Conservation (phyloP, 179 eudicot genomes). For the Silene coronaria region DNA sequence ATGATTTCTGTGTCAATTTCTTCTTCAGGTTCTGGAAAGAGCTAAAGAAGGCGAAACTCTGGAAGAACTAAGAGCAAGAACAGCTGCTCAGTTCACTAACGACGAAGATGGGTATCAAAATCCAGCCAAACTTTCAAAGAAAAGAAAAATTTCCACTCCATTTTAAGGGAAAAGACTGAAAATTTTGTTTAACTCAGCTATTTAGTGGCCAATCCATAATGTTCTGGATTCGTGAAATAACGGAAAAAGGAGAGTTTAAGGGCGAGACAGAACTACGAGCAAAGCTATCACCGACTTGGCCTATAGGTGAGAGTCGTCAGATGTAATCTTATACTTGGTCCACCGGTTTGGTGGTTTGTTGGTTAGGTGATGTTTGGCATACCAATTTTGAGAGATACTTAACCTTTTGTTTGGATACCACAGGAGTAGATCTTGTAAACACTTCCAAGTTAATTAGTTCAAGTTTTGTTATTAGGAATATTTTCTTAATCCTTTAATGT, state of each 20-base stretch:
- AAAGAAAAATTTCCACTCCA: slow-evolving; percentile 33
- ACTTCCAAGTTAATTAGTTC: too few relatives aligned
- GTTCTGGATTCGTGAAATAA: too few relatives aligned
- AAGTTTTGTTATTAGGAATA: too few relatives aligned
- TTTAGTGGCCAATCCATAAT: too few relatives aligned
- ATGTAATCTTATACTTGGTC: too few relatives aligned
- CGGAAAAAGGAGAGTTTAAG: too few relatives aligned
- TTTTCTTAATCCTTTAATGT: too few relatives aligned
- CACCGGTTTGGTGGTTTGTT: not conserved
- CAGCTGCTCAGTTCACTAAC: slow-evolving; percentile 74
- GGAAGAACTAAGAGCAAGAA: slow-evolving; percentile 79
- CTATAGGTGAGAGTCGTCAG: too few relatives aligned
- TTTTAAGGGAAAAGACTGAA: not conserved
- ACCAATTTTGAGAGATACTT: not conserved
- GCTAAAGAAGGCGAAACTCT: slow-evolving; percentile 92
- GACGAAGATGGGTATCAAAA: slow-evolving; percentile 36
- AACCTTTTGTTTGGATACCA: too few relatives aligned
- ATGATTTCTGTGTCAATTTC: not conserved
- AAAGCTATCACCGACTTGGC: too few relatives aligned
- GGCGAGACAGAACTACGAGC: too few relatives aligned
- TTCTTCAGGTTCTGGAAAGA: slow-evolving; percentile 73
- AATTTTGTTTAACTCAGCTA: not conserved
- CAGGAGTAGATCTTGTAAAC: too few relatives aligned
- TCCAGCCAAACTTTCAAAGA: slow-evolving; percentile 42
- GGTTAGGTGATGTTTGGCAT: not conserved